These are phyloP conservation scores for Fusarium luffae DNA, from an alignment of 2,329 filamentous ascomycete species.

Conservation along the genomic window DNA sequence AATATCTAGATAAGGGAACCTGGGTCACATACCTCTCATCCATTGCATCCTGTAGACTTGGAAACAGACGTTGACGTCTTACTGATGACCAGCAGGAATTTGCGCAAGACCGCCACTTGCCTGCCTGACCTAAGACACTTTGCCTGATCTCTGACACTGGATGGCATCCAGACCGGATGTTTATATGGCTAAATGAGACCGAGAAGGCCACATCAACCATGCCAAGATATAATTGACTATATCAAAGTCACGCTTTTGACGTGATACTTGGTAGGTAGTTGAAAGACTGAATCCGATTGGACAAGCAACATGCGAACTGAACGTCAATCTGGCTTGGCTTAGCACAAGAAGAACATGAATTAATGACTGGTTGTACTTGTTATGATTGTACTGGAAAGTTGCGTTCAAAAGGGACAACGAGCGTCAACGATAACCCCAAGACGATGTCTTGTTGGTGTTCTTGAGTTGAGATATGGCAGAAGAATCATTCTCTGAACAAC, in stretches of 20 bases:
- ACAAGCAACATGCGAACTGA: background rate
- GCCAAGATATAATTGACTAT: background rate
- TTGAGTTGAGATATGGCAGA: background rate
- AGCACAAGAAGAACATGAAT: background rate
- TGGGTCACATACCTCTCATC: no score
- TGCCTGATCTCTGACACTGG: slow-evolving; percentile 12
- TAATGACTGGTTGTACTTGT: background rate
- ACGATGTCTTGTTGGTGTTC: background rate
- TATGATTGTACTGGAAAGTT: background rate
- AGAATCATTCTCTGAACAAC: background rate
- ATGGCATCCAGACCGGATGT: slow-evolving; percentile 5
- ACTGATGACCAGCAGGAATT: background rate
- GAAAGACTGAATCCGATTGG: background rate
- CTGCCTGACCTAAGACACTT: slow-evolving; percentile 12
- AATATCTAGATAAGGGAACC: no score
- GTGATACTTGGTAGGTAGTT: background rate
- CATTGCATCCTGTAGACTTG: no score
- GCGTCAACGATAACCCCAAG: background rate
- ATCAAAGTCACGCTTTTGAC: background rate
- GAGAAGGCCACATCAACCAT: background rate
- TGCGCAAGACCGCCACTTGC: slow-evolving; percentile 25
- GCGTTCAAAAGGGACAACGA: background rate
- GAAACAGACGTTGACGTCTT: background rate
- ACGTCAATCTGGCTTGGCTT: background rate
- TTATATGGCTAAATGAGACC: background rate